A percentile compares a stretch with the other conserved stretches of the same genome.
Evolutionary conservation across 148 eudicot species (phyloP).

Genomic region (Rhododendron vialii): DNA sequence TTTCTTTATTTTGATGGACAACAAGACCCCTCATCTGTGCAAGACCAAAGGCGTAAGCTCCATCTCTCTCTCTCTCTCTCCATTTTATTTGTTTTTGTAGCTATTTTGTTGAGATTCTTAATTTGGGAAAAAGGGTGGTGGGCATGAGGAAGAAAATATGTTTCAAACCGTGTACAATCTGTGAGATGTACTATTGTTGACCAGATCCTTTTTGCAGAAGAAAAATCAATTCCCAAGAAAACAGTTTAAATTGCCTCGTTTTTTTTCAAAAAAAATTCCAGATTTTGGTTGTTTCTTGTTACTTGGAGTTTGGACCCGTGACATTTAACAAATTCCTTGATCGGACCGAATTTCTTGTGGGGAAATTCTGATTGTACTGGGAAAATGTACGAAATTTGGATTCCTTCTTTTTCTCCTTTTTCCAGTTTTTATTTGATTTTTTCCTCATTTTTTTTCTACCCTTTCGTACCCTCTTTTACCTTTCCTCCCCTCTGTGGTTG

Average conservation of each 20-base stretch:
- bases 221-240: conserved; percentile 11
- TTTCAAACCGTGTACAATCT: conserved; percentile 13
- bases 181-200: conserved; percentile 29
- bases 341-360: conserved; percentile 10
- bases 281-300: conserved; percentile 13
- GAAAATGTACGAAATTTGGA: conserved; percentile 14
- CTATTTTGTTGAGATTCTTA: conserved; percentile 19
- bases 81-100: neutral
- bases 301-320: conserved; percentile 15
- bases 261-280: neutral
- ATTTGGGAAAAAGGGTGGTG: conserved; percentile 13
- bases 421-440: conserved; percentile 6
- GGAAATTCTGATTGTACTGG: conserved; percentile 20
- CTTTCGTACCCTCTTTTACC: neutral
- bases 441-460: neutral
- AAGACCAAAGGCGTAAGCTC: conserved; percentile 65
- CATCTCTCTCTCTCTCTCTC: conserved; percentile 4
- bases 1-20: conserved; percentile 73
- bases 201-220: conserved; percentile 20
- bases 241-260: neutral
- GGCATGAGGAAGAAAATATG: conserved; percentile 40
- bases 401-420: neutral
- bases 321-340: conserved; percentile 26
- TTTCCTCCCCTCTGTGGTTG: neutral
- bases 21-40: conserved; percentile 47